phyloP scores from a whole-genome alignment of 2,329 filamentous ascomycete genomes.

The Gaeumannomyces tritici region DNA sequence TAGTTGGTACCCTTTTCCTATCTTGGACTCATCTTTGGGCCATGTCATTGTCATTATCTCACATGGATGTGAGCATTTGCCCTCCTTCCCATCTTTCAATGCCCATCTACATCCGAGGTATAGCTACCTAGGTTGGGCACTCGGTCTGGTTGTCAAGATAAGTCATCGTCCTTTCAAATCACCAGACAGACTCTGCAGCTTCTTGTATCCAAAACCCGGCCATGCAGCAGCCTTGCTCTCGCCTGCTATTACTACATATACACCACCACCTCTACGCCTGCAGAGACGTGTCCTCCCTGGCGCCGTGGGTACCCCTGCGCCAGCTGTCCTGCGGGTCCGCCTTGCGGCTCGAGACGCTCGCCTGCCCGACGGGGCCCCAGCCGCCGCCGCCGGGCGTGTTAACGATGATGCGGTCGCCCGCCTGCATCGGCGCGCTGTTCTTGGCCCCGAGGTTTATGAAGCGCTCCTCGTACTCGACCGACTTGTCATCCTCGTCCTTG shows the following conservation, averaged over 20 bases:
- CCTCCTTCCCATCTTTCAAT: too few relatives aligned
- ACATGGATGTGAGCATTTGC: too few relatives aligned
- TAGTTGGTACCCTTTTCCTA: background rate
- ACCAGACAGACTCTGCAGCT: background rate
- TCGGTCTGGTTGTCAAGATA: background rate
- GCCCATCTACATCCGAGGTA: too few relatives aligned
- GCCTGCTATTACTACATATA: background rate
- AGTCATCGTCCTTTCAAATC: too few relatives aligned
- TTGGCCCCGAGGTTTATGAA: slow-evolving; percentile 68
- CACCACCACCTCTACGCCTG: slow-evolving; percentile 30
- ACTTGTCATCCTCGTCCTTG: slow-evolving; percentile 8
- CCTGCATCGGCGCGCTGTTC: slow-evolving; percentile 68
- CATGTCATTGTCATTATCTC: background rate
- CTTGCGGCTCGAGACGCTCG: slow-evolving; percentile 37
- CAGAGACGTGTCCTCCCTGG: slow-evolving; percentile 47
- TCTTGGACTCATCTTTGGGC: background rate
- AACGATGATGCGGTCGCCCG: slow-evolving; percentile 70
- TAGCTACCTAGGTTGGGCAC: too few relatives aligned
- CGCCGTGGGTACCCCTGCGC: slow-evolving; percentile 47
- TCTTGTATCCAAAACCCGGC: background rate
- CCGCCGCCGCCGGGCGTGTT: slow-evolving; percentile 71
- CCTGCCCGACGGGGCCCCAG: slow-evolving; percentile 55
- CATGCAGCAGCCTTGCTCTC: background rate
- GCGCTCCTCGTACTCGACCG: slow-evolving; percentile 46
- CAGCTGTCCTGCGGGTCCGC: slow-evolving; percentile 46